Conservation (phyloP, 2,329 filamentous ascomycete species). For the Xylariomycetidae sp. region DNA sequence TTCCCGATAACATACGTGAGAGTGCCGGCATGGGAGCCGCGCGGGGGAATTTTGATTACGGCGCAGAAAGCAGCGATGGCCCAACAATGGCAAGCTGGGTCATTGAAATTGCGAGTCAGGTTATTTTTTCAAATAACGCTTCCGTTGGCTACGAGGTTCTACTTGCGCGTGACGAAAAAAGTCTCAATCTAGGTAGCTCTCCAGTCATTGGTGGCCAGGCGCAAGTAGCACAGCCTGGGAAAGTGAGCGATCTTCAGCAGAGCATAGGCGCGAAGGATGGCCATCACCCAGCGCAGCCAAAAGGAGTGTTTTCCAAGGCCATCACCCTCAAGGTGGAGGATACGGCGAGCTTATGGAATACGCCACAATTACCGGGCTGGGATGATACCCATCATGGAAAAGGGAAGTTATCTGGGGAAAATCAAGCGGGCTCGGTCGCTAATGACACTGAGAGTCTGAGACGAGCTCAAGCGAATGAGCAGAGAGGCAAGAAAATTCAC, state of each 20-base stretch:
- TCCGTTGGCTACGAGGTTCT: conserved; percentile 84
- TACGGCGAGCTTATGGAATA: conserved; percentile 87
- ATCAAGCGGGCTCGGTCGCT: conserved; percentile 12
- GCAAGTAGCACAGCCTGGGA: conserved; percentile 60
- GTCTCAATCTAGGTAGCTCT: conserved; percentile 59
- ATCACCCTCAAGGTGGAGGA: conserved; percentile 78
- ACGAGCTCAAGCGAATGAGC: conserved; percentile 20
- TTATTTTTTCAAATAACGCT: conserved; percentile 87
- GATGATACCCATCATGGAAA: conserved; percentile 35
- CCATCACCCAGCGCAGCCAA: conserved; percentile 58
- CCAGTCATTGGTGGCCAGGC: conserved; percentile 41
- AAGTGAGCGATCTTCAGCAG: conserved; percentile 72
- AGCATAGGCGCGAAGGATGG: conserved; percentile 52
- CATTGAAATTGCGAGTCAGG: conserved; percentile 85
- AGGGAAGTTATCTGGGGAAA: conserved; percentile 20
- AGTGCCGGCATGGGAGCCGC: conserved; percentile 47
- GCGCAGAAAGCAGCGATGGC: conserved; percentile 48
- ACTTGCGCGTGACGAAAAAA: conserved; percentile 80
- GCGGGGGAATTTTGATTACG: conserved; percentile 41
- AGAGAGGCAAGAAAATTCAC: conserved; percentile 74
- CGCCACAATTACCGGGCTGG: conserved; percentile 72
- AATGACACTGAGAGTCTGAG: conserved; percentile 16
- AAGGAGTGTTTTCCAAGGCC: conserved; percentile 80
- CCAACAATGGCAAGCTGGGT: conserved; percentile 60
- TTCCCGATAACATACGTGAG: conserved; percentile 74